Evolutionary conservation across 1,284 basidiomycete species (phyloP), one percentile per base, ranked within the genome.

Genomic region (Ganoderma resinaceum): DNA sequence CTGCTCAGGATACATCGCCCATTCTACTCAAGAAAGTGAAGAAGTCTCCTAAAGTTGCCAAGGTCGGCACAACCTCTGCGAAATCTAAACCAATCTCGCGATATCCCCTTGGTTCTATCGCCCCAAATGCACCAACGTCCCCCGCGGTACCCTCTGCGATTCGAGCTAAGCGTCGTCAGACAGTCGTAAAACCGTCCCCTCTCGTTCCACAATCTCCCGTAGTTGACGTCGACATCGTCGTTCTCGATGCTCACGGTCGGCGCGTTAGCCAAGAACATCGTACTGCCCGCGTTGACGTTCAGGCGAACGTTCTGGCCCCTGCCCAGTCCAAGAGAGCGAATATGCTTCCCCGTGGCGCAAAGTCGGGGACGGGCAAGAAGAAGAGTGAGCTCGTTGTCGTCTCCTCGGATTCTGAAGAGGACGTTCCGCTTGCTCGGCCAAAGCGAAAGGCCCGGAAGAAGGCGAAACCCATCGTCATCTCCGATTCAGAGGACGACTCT

Each of bases 171-270:
- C 72, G 74, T 38, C 80, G 74, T 62, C 65, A 70, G 42, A 65
- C 76, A 18, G 29, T 73, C 6, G 71, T 71, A 0, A 85, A 81
- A 65, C 68, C 71, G 23, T 77, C 76, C 0, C 76, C 81, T 3
- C 75, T 80, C 66, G 73, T 78, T 23, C 71, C 76, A 46, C 79
- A 80, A 49, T 81, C 83, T 5, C 85, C 87, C 1, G 80, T 85
- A 26, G 82, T 92, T 14, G 82, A 89, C 61, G 82, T 93, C 58
- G 90, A 93, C 49, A 93, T 94, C 59, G 80, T 89, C 43, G 79
- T 91, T 52, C 68, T 92, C 33, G 91, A 93, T 74, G 82, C 85
- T 29, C 76, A 81, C 52, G 92, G 91, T 12, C 82, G 79, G 63
- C 85, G 81, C 46, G 69, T 92, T 60, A 86, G 84, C 68, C 84